Base-by-base conservation (phyloP, 306 rosid genomes). In the Gleditsia sinensis region DNA sequence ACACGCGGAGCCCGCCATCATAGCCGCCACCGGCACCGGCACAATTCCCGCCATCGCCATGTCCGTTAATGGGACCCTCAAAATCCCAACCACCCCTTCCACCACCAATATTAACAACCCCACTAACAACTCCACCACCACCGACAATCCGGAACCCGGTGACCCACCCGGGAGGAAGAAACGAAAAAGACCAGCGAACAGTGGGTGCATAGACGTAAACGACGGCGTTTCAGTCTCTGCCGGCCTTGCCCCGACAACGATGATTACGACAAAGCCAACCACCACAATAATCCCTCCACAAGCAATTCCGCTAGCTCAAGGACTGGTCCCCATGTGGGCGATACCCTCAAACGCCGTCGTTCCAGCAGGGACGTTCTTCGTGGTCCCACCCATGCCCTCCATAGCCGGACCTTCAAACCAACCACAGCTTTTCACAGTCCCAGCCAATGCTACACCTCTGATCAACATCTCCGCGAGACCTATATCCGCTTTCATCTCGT, bases 11-110 rank as follows among this genome's bases (percentile, higher is more conserved):
- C 95, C 90, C 0, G 90, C 97, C 2, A 90, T 93, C 66, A 86
- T 93, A 33, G 93, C 91, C 56, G 93, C 98, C 68, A 93, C 97
- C 1, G 93, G 97, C 0, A 90, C 90, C 46, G 96, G 96, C 0
- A 93, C 92, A 0, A 78, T 91, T 9, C 98, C 93, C 8, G 93
- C 96, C 42, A 93, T 90, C 72, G 91, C 96, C 17, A 84, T 87
- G 89, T 87, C 96, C 3, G 88, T 93, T 14, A 89, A 87, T 57
- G 97, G 96, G 3, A 73, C 96, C 0, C 93, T 92, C 20, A 92
- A 81, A 71, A 86, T 92, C 49, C 97, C 97, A 13, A 92, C 96
- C 4, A 75, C 87, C 0, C 4, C 70, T 6, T 9, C 76, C 8
- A 7, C 61, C 19, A 12, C 65, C 8, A 27, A 19, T 21, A 32